phyloP scores from a whole-genome alignment of 2,329 filamentous ascomycete genomes.

The Botrytis fabae region DNA sequence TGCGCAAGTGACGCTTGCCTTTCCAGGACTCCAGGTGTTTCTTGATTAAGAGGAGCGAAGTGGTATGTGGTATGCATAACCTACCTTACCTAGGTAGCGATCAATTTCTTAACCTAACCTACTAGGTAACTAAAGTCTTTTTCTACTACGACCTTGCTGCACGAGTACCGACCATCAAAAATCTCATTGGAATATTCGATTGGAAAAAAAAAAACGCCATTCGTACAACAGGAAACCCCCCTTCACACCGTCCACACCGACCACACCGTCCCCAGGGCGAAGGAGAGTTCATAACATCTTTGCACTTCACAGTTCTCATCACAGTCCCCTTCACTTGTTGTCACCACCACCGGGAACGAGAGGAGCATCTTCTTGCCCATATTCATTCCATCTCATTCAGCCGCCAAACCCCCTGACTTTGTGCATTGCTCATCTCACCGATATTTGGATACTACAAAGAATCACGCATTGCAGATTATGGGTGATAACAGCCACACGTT shows the following conservation, averaged over 20 bases:
- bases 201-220: not conserved
- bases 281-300: not conserved
- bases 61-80: not conserved
- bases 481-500: not conserved
- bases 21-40: not conserved
- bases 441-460: not conserved
- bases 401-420: not conserved
- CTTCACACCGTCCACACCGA: not conserved
- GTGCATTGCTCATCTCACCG: not conserved
- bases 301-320: not conserved
- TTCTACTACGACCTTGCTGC: not conserved
- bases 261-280: conserved; percentile 5
- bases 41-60: not conserved
- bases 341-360: not conserved
- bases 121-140: not conserved
- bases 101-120: not conserved
- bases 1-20: conserved; percentile 13
- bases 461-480: not conserved
- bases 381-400: not conserved
- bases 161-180: not conserved
- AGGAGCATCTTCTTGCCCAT: not conserved
- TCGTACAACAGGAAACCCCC: not conserved
- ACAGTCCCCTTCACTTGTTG: too few species aligned
- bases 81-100: conserved; percentile 9
- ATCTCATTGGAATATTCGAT: not conserved